Evolutionary conservation across 768 basidiomycete genomes (phyloP), one percentile per base, ranked within the genome.

Genomic region (Psilocybe subaeruginosa): DNA sequence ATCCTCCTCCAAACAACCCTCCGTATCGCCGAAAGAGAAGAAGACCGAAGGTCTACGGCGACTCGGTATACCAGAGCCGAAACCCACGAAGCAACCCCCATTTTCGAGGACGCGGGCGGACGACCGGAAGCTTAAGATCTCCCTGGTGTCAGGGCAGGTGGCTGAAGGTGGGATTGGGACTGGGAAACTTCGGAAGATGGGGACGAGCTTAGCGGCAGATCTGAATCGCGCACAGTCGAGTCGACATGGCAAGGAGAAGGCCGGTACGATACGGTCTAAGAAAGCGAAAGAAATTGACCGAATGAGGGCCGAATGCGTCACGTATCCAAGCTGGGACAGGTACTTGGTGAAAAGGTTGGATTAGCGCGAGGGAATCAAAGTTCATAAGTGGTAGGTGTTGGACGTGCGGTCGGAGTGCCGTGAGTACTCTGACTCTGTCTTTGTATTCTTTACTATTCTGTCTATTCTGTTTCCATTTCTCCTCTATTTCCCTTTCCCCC

Each of bases 301-400:
- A 23, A 72, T 78, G 67, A 71, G 73, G 69, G 74, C 75, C 16
- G 85, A 82, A 72, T 80, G 81, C 60, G 77, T 83, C 35, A 64
- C 77, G 16, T 86, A 83, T 69, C 87, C 88, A 30, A 83, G 79
- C 55, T 90, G 88, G 88, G 87, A 90, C 70, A 76, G 85, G 60
- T 89, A 90, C 70, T 69, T 80, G 43, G 79, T 89, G 41, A 80
- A 79, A 65, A 65, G 61, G 55, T 66, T 57, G 27, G 66, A 68
- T 48, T 67, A 60, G 59, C 48, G 17, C 31, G 29, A 7, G 12
- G 27, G 54, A 23, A 41, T n/a, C 31, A 14, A 23, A 23, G 23
- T 23, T 23, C 23, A 23, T 23, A 23, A 23, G 23, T 23, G 23
- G 23, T 23, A 23, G 23, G 23, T 23, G 23, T 23, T 23, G 23